Percentiles rank a stretch among this genome's conserved stretches.
Conservation (phyloP, 495 filamentous ascomycete genomes). For the Recurvomyces mirabilis region DNA sequence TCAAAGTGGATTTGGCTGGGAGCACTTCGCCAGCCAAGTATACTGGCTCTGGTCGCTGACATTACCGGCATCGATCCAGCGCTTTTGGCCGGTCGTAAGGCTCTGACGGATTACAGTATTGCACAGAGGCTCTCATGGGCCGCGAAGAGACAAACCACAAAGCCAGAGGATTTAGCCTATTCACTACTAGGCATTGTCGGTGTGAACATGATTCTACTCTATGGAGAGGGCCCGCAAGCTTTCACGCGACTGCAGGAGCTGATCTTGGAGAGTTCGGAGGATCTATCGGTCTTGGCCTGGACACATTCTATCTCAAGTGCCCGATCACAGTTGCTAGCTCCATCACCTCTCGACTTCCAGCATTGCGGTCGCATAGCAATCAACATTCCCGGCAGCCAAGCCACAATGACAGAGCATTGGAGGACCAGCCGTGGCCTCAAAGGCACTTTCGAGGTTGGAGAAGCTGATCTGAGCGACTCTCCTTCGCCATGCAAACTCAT, state of each 20-base stretch:
- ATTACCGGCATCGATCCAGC: not conserved
- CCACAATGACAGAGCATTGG: no score
- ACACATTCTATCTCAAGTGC: no score
- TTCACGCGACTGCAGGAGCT: not conserved
- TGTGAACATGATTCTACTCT: conserved; percentile 8
- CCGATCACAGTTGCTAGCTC: no score
- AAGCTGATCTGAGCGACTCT: no score
- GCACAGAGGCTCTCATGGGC: conserved; percentile 5
- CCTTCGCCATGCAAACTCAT: no score
- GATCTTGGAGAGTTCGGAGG: no score
- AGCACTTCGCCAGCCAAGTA: conserved; percentile 1
- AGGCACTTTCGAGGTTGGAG: no score
- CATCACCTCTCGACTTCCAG: no score
- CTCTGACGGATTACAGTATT: not conserved
- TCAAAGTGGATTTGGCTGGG: conserved; percentile 1
- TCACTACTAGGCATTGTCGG: conserved; percentile 15
- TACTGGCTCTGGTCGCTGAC: not conserved
- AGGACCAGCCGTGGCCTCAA: no score
- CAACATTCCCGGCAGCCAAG: no score
- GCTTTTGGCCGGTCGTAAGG: not conserved
- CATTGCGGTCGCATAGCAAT: no score
- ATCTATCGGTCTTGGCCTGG: no score
- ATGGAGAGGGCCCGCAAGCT: conserved; percentile 13
- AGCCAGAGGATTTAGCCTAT: conserved; percentile 11
- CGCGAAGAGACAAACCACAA: not conserved